phyloP scores from a whole-genome alignment of 2,329 filamentous ascomycete genomes.

The Verticillium dahliae region DNA sequence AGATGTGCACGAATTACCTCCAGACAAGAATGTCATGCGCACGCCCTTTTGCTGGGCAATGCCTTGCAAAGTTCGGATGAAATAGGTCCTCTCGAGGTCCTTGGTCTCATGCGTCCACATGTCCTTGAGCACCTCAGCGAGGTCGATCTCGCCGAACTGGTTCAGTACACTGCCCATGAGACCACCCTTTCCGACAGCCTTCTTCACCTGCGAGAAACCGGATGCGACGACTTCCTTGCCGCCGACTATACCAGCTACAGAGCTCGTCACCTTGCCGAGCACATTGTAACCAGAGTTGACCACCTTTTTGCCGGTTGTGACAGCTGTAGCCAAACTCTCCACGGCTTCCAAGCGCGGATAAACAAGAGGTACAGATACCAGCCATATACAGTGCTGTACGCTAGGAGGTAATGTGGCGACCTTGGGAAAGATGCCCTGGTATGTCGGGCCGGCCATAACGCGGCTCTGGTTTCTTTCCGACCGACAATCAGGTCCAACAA shows the following conservation, averaged over 20 bases:
- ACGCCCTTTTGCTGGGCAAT: constrained; percentile 93
- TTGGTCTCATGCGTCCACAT: constrained; percentile 98
- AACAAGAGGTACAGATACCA: constrained; percentile 83
- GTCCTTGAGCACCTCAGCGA: constrained; percentile 89
- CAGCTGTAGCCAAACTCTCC: constrained; percentile 83
- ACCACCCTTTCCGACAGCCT: constrained; percentile 89
- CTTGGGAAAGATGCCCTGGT: constrained; percentile 95
- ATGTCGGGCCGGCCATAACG: constrained; percentile 92
- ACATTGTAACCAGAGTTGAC: constrained; percentile 96
- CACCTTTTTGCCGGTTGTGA: constrained; percentile 92
- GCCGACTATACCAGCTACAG: constrained; percentile 89
- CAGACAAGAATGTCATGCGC: constrained; percentile 94
- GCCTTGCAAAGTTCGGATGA: constrained; percentile 91
- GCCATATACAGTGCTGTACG: constrained; percentile 95
- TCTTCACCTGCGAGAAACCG: constrained; percentile 92
- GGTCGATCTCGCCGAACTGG: constrained; percentile 92
- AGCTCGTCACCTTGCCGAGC: constrained; percentile 89
- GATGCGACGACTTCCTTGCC: constrained; percentile 89
- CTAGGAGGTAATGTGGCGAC: constrained; percentile 83
- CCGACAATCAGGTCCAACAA: constrained; percentile 84
- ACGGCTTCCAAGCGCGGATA: constrained; percentile 90
- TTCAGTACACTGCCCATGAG: constrained; percentile 94
- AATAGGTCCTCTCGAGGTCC: constrained; percentile 92
- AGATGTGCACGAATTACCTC: constrained; percentile 45
- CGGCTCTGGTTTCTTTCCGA: constrained; percentile 86